phyloP scores from a whole-genome alignment of 1,139 yeast species.

The Suhomyces taliae region DNA sequence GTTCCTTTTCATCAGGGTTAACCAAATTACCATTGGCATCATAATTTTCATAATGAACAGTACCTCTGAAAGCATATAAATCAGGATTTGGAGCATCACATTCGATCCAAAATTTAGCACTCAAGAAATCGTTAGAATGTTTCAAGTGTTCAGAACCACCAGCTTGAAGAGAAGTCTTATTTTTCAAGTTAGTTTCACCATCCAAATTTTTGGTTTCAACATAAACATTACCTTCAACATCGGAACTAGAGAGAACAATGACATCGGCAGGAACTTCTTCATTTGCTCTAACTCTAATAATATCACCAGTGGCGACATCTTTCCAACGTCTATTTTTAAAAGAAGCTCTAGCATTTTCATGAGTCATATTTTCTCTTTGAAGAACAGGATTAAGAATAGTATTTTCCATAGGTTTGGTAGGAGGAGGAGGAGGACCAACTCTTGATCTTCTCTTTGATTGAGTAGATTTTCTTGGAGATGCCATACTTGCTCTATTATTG shows the following conservation, averaged over 20 bases:
- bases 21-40: slow-evolving; percentile 37
- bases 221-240: slow-evolving; percentile 86
- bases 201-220: slow-evolving; percentile 93
- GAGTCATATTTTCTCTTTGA: slow-evolving; percentile 20
- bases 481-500: slow-evolving; percentile 6
- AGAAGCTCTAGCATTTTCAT: slow-evolving; percentile 24
- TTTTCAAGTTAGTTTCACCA: slow-evolving; percentile 93
- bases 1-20: slow-evolving; percentile 58
- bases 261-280: slow-evolving; percentile 96
- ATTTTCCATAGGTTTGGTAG: slow-evolving; percentile 19
- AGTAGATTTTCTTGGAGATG: slow-evolving; percentile 5
- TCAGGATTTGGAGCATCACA: slow-evolving; percentile 88
- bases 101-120: slow-evolving; percentile 79
- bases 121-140: slow-evolving; percentile 71
- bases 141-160: slow-evolving; percentile 56
- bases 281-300: slow-evolving; percentile 77
- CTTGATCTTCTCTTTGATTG: slow-evolving; percentile 14
- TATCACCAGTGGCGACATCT: slow-evolving; percentile 84
- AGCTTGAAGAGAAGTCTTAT: slow-evolving; percentile 70
- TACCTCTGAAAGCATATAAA: slow-evolving; percentile 84
- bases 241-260: slow-evolving; percentile 76
- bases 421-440: slow-evolving; percentile 6
- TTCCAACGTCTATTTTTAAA: slow-evolving; percentile 85
- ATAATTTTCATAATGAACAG: slow-evolving; percentile 59
- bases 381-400: slow-evolving; percentile 37